phyloP scores from a whole-genome alignment of 768 basidiomycete species.

The Mycena rebaudengoi region DNA sequence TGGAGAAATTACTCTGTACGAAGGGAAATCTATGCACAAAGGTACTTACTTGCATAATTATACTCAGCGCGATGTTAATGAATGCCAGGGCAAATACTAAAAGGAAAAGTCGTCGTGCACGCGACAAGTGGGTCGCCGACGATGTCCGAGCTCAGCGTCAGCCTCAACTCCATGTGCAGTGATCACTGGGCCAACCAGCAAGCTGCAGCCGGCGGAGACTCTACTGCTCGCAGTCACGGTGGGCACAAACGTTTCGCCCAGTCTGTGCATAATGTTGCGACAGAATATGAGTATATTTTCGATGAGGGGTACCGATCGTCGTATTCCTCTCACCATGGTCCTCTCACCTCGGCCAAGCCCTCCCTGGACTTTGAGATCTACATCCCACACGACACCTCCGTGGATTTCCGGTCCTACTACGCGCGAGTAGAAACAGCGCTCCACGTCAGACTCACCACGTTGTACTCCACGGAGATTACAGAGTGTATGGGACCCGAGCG shows the following conservation, averaged over 20 bases:
- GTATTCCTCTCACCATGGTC: background rate
- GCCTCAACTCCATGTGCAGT: background rate
- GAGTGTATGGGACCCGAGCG: background rate
- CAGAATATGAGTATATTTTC: background rate
- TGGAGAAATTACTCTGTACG: conserved; percentile 4
- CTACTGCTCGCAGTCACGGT: background rate
- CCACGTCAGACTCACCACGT: background rate
- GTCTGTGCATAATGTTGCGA: background rate
- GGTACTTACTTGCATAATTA: background rate
- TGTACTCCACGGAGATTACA: conserved; percentile 4
- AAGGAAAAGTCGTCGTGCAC: conserved; percentile 5
- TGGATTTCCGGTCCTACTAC: conserved; percentile 13
- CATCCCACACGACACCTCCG: background rate
- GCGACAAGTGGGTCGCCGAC: background rate
- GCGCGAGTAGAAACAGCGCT: background rate
- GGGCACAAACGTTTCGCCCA: too few species aligned
- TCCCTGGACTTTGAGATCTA: conserved; percentile 9
- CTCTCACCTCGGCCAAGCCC: background rate
- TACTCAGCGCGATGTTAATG: too few species aligned
- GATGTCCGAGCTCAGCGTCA: conserved; percentile 4
- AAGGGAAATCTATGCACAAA: background rate
- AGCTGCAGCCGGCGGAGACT: background rate
- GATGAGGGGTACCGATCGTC: background rate
- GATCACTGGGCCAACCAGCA: conserved; percentile 4
- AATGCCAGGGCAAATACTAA: conserved; percentile 10